Evolutionary conservation across 768 basidiomycete species (phyloP), one percentile per base, ranked within the genome.

Genomic region (Phlegmacium glaucopus): DNA sequence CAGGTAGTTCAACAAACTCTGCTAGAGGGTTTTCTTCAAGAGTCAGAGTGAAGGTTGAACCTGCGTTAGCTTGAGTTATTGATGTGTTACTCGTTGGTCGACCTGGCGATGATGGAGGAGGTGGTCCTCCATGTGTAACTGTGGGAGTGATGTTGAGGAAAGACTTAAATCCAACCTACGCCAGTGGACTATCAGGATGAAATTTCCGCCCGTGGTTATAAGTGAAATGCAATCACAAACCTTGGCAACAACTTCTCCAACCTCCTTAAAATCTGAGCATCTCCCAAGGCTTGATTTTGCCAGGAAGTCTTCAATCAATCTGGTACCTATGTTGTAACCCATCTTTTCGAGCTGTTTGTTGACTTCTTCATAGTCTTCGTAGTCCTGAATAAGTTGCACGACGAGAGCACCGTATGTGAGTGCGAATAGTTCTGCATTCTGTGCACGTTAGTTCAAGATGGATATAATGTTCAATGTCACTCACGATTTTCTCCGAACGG

Each of bases 311-410:
- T 99, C 96, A 48, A 99, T 96, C 45, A 99, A 71, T 32, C 96
- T 77, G 17, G 86, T 95, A 22, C 96, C 96, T 49, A 99, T 98
- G 63, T 94, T 96, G 68, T 96, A 97, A 4, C 96, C 96, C 95
- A 97, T 98, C 72, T 94, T 95, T 59, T 99, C 95, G 3, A 99
- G 84, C 65, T 99, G 94, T 65, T 91, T 94, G 67, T 92, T 92
- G 52, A 92, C 90, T 64, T 95, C 92, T 11, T 78, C 78, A 62
- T 96, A 98, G 72, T 99, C 94, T 61, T 99, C 96, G 61, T 97
- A 98, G 67, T 99, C 96, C 62, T 98, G 96, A 52, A 98, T 94
- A 51, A 99, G 80, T 70, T 99, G 96, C 28, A 98, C 93, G 40
- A 99, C 96, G 42, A 98, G 82, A 17, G 94, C 94, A 43, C 96